Percentiles rank a stretch among this genome's conserved stretches.
Evolutionary conservation across 2,329 filamentous ascomycete species (phyloP).

Genomic region (Lasiodiplodia theobromae): DNA sequence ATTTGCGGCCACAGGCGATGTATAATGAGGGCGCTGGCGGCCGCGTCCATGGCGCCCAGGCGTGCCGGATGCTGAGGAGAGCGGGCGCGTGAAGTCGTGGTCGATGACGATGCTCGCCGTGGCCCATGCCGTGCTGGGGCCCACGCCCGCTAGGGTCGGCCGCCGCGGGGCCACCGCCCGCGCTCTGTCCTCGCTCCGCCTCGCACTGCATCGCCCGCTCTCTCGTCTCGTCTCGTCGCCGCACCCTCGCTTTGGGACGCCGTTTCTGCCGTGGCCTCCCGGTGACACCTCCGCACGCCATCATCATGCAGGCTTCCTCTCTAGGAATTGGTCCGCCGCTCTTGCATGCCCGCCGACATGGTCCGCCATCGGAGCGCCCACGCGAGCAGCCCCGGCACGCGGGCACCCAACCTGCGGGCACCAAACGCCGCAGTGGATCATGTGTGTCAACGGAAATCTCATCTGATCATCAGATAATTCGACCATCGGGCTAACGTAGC

Average conservation of each 20-base stretch:
- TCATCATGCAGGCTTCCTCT: not conserved
- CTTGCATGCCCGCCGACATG: not conserved
- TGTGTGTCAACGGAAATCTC: slow-evolving; percentile 27
- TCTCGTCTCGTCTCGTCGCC: not conserved
- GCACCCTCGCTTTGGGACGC: not conserved
- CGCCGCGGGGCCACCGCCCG: not conserved
- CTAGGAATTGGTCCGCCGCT: not conserved
- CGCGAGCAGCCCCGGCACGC: not conserved
- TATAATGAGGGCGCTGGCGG: slow-evolving; percentile 10
- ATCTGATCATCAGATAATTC: slow-evolving; percentile 31
- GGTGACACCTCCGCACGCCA: not conserved
- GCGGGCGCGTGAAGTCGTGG: slow-evolving; percentile 24
- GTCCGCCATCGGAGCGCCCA: slow-evolving; percentile 19
- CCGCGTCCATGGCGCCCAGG: slow-evolving; percentile 21
- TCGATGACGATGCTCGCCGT: slow-evolving; percentile 21
- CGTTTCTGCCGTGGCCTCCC: not conserved
- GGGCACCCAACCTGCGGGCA: slow-evolving; percentile 9
- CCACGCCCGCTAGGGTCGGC: not conserved
- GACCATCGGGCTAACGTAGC: slow-evolving; percentile 3
- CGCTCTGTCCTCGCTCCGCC: not conserved
- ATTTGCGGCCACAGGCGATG: slow-evolving; percentile 27
- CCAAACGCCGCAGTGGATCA: not conserved
- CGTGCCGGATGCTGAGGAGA: slow-evolving; percentile 8
- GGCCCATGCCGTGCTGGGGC: slow-evolving; percentile 22
- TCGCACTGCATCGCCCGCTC: not conserved